Evolutionary conservation across 1,284 basidiomycete genomes (phyloP), one percentile per base, ranked within the genome.

Genomic region (Kwoniella shivajii): DNA sequence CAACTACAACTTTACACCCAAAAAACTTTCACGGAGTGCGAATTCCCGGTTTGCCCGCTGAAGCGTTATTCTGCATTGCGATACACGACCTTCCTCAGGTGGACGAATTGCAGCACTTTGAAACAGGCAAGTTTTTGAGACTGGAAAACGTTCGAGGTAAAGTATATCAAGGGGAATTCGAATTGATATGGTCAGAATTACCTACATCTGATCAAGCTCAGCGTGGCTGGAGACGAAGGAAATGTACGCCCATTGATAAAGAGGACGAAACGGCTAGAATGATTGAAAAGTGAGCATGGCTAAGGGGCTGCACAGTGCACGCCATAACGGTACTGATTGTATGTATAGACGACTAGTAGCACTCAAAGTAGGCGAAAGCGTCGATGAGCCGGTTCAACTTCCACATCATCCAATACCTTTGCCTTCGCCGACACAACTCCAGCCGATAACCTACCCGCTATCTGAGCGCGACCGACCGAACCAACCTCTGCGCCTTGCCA

Each of bases 181-280:
- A 74, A 45, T 50, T 72, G 37, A 63, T 42, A 2, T 75, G 72
- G 72, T 61, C 61, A 9, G 66, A 75, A 29, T 52, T 49, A 24
- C 50, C 67, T 18, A 70, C 66, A 10, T 24, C 50, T 16, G 55
- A 67, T 20, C 68, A 71, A 46, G 31, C 14, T 20, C 36, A 22
- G 3, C 30, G 41, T 20, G 68, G 69, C 1, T 73, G 67, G 67
- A 64, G 56, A 14, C 14, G 33, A 31, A 45, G 57, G 47, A 42
- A 22, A 18, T 50, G 38, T 27, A 45, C 14, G 1, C 7, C 57
- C 2, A n/a, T 72, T 9, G 33, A 42, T 0, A 9, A 41, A 9
- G 30, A 56, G 1, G 66, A 71, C 31, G 53, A 62, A 18, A 30
- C 56, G 46, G 68, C 62, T 0, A 57, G 41, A 26, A 59, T 46